These are phyloP conservation scores for Phytophthora hybrid DNA, from an alignment of 352 stramenopile species.

Conservation along the genomic window DNA sequence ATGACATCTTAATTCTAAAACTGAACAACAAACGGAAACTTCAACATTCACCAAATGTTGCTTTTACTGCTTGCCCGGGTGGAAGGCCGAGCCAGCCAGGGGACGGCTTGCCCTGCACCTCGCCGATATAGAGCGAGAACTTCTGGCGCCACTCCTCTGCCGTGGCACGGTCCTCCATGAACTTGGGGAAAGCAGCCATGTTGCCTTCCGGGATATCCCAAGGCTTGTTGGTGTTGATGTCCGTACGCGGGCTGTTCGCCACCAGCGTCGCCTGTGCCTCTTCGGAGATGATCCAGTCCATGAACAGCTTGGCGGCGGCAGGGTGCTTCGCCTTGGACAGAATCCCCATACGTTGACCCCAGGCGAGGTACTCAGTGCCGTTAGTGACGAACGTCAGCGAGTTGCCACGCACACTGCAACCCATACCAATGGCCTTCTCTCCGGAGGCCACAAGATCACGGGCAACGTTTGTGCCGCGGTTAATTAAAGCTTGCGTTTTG, in stretches of 20 bases:
- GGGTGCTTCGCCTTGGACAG: constrained; percentile 52
- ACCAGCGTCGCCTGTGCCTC: constrained; percentile 33
- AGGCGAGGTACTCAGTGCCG: constrained; percentile 37
- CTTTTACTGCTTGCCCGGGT: not conserved
- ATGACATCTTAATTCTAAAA: too few species aligned
- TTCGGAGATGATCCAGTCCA: constrained; percentile 53
- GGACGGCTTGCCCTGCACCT: constrained; percentile 4
- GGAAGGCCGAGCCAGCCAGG: not conserved
- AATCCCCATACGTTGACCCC: constrained; percentile 56
- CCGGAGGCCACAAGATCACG: not conserved
- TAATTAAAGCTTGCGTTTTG: constrained; percentile 28
- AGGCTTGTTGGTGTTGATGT: constrained; percentile 37
- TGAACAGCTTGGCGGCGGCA: constrained; percentile 53
- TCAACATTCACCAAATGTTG: too few species aligned
- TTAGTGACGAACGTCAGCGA: constrained; percentile 24
- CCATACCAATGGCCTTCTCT: not conserved
- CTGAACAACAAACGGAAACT: too few species aligned
- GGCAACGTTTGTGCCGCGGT: constrained; percentile 1
- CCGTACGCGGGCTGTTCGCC: constrained; percentile 36
- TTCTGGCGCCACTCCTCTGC: constrained; percentile 40
- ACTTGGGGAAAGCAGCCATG: constrained; percentile 33
- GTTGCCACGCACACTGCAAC: not conserved
- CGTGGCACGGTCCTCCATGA: constrained; percentile 53
- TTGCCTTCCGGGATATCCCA: constrained; percentile 45
- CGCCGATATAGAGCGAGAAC: not conserved